Evolutionary conservation across 1,284 basidiomycete species (phyloP).

Genomic region (Boletus calvinii): DNA sequence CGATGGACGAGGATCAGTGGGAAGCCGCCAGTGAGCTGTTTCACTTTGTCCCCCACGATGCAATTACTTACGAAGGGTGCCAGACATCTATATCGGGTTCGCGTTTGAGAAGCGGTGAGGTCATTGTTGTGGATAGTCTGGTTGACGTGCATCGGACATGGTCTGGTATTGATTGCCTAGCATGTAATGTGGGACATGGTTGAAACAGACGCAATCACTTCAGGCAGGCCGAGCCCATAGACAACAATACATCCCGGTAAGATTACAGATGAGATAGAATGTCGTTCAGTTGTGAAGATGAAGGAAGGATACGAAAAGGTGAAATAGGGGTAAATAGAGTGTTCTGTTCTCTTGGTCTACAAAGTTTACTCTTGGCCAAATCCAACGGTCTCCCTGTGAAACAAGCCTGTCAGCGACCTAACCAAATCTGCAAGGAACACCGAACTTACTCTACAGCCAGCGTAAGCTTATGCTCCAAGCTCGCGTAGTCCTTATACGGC

Average conservation of each 20-base stretch:
- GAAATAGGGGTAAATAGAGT: conserved; percentile 20
- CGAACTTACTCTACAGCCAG: conserved; percentile 74
- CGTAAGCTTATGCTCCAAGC: conserved; percentile 80
- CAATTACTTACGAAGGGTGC: conserved; percentile 4
- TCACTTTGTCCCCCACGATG: not conserved
- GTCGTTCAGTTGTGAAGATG: conserved; percentile 15
- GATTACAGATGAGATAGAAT: conserved; percentile 30
- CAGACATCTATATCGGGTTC: conserved; percentile 84
- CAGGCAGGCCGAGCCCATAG: not conserved
- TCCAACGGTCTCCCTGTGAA: conserved; percentile 63
- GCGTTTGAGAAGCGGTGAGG: conserved; percentile 71
- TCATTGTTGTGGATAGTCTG: not conserved
- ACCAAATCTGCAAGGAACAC: not conserved
- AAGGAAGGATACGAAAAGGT: conserved; percentile 2
- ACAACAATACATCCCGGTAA: conserved; percentile 25
- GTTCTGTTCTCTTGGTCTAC: not conserved
- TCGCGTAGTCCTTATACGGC: conserved; percentile 82
- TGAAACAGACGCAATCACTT: not conserved
- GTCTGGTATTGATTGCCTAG: conserved; percentile 5
- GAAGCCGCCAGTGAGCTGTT: conserved; percentile 86
- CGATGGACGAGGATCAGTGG: conserved; percentile 94
- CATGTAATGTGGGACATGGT: conserved; percentile 5
- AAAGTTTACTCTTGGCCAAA: conserved; percentile 60
- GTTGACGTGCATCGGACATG: conserved; percentile 3
- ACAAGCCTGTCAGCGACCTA: conserved; percentile 10